Base-by-base conservation (phyloP, 306 rosid species). In the Lagenaria siceraria region DNA sequence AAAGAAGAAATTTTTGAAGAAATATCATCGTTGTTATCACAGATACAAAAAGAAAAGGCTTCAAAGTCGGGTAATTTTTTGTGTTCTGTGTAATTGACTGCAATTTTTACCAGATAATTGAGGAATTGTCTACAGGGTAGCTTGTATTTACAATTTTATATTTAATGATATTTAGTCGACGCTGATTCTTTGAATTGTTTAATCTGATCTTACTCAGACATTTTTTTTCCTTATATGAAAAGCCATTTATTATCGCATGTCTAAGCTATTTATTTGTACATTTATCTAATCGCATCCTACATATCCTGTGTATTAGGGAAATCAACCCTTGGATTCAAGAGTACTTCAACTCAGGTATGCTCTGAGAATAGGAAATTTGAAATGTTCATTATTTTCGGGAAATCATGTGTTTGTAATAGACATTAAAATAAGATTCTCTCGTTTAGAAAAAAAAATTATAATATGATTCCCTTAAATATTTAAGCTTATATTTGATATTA, bases 1-100 rank as follows among this genome's bases (percentile, higher is more conserved):
- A 95, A 90, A 78, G 90, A 83, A 64, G 90, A 61, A 79, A 83
- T 95, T 82, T 95, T 92, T 78, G 79, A 87, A 79, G 96, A 89
- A 76, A 83, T 95, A 78, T 91, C 86, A 78, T 84, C 92, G 65
- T 77, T 86, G 42, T 78, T 95, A 74, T 85, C 88, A 27, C 92
- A 82, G 82, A 77, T 87, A 68, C 90, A 84, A 54, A 81, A 83
- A 56, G 88, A 85, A 31, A 90, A 81, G 77, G 86, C 69, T 74
- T 46, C 63, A 36, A 87, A 87, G 52, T 40, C 86, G 59, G 95
- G 95, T 87, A 80, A 46, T 62, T n/a, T 40, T 19, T 76, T 11
- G 42, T 27, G 19, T 71, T 71, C 35, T 14, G 13, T 48, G 36
- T 10, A 13, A 8, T 25, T 42, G 59, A 17, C 17, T 27, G 7